These are phyloP conservation scores for Pichia phayaonensis DNA, from an alignment of 805 yeast species.

Conservation along the genomic window DNA sequence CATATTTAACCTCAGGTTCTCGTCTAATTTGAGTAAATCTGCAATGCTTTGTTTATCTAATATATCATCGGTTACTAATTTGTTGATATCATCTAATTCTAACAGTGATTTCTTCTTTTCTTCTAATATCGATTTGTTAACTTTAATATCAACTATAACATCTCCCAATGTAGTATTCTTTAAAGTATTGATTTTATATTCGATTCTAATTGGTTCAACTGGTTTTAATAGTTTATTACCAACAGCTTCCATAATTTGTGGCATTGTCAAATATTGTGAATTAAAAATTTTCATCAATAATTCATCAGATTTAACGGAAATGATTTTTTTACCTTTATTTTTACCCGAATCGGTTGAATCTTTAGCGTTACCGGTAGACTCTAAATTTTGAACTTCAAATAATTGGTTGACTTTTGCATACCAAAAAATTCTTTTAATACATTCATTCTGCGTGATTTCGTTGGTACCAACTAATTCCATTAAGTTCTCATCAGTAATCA, in stretches of 20 bases:
- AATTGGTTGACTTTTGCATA: slow-evolving; percentile 31
- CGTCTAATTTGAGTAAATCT: slow-evolving; percentile 30
- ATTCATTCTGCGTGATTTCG: slow-evolving; percentile 79
- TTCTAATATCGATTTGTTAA: slow-evolving; percentile 34
- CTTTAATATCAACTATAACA: slow-evolving; percentile 66
- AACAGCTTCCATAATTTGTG: slow-evolving; percentile 63
- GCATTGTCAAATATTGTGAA: slow-evolving; percentile 51
- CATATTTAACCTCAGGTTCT: slow-evolving; percentile 38
- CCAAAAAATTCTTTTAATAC: slow-evolving; percentile 39
- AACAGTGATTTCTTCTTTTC: slow-evolving; percentile 30
- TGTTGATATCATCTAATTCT: slow-evolving; percentile 34
- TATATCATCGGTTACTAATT: slow-evolving; percentile 36
- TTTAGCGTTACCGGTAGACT: slow-evolving; percentile 4
- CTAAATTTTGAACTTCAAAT: slow-evolving; percentile 27
- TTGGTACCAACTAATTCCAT: slow-evolving; percentile 64
- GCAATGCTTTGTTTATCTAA: slow-evolving; percentile 35
- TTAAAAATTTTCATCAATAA: slow-evolving; percentile 38
- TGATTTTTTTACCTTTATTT: slow-evolving; percentile 13
- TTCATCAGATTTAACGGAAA: slow-evolving; percentile 35
- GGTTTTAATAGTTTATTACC: slow-evolving; percentile 66
- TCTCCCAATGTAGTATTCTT: slow-evolving; percentile 77
- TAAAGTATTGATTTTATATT: slow-evolving; percentile 70
- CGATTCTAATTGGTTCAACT: slow-evolving; percentile 68
- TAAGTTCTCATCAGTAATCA: slow-evolving; percentile 53
- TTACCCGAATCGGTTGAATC: slow-evolving; percentile 9